These are phyloP conservation scores for Primulina eburnea DNA, from an alignment of 257 asterid species.

Conservation along the genomic window DNA sequence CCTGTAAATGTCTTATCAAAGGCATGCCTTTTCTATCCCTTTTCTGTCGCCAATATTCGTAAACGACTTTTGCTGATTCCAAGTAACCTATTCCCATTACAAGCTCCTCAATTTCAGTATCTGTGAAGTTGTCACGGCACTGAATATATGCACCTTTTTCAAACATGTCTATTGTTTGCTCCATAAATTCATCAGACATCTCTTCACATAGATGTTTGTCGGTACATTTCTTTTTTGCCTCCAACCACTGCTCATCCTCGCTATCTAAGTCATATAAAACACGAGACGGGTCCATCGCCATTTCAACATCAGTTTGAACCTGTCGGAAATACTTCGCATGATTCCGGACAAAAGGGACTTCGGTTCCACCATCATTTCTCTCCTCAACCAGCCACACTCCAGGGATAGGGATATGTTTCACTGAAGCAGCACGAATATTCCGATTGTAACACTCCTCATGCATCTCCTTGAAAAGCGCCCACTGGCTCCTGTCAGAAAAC, in stretches of 20 bases:
- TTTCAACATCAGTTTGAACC: constrained; percentile 80
- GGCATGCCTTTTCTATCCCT: constrained; percentile 77
- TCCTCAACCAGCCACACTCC: constrained; percentile 78
- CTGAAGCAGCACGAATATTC: constrained; percentile 94
- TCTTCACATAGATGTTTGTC: constrained; percentile 35
- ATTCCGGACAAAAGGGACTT: constrained; percentile 52
- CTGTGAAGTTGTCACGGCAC: constrained; percentile 56
- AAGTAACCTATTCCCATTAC: constrained; percentile 47
- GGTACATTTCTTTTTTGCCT: constrained; percentile 27
- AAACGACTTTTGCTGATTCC: constrained; percentile 49
- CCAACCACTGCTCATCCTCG: constrained; percentile 87
- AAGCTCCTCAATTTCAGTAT: constrained; percentile 65
- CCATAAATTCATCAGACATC: constrained; percentile 69
- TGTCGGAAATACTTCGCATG: constrained; percentile 62
- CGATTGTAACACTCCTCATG: constrained; percentile 89
- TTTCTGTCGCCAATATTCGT: constrained; percentile 76
- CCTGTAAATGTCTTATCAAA: constrained; percentile 87
- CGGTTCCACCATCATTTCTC: constrained; percentile 45
- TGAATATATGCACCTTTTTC: constrained; percentile 75
- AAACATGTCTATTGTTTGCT: constrained; percentile 63
- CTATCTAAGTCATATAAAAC: constrained; percentile 85
- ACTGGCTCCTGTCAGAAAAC: constrained; percentile 88
- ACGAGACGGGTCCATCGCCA: constrained; percentile 82
- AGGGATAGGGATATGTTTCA: constrained; percentile 90
- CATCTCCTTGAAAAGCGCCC: constrained; percentile 92